These are phyloP conservation scores for Solanum chmielewskii DNA, from an alignment of 257 asterid genomes.

Conservation along the genomic window DNA sequence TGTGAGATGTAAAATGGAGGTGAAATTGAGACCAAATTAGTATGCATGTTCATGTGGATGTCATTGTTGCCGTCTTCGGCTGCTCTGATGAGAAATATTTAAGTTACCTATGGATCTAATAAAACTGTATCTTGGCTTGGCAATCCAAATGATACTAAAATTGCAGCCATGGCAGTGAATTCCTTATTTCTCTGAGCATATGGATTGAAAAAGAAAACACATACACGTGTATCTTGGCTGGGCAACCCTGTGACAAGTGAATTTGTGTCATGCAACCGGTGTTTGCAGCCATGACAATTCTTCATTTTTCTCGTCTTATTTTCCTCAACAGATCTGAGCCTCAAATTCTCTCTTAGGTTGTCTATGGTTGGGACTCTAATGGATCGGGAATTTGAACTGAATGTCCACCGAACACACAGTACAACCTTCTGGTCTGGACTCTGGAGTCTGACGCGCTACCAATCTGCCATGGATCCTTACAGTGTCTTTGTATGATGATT, in stretches of 20 bases:
- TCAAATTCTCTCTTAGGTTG: not conserved
- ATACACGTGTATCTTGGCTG: slow-evolving; percentile 9
- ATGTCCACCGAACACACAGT: not conserved
- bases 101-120: not conserved
- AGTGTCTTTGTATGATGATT: not conserved
- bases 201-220: not conserved
- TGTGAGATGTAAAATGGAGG: not conserved
- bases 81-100: not conserved
- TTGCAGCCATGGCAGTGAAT: slow-evolving; percentile 16
- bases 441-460: slow-evolving; percentile 87
- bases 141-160: not conserved
- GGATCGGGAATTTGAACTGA: not conserved
- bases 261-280: not conserved
- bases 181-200: not conserved
- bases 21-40: not conserved
- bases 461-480: not conserved
- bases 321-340: not conserved
- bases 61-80: not conserved
- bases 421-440: slow-evolving; percentile 97
- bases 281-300: slow-evolving; percentile 6
- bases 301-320: not conserved
- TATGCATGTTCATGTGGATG: not conserved
- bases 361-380: not conserved
- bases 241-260: not conserved
- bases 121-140: not conserved